These are phyloP conservation scores for Ogataea trehaloabstinens DNA, from an alignment of 805 yeast genomes.

Conservation along the genomic window DNA sequence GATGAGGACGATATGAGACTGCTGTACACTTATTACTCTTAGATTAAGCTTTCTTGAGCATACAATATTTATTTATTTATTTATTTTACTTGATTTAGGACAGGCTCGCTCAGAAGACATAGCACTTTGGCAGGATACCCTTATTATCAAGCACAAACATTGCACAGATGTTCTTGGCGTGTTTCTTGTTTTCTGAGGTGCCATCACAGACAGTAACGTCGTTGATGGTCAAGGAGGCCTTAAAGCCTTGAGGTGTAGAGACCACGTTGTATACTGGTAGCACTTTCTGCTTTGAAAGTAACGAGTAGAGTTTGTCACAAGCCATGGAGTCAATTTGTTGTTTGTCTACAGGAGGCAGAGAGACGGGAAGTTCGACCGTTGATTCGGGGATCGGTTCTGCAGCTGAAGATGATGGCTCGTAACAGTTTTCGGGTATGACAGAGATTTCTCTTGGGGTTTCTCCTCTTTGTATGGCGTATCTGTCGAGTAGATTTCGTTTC, in stretches of 20 bases:
- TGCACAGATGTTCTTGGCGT: slow-evolving; percentile 40
- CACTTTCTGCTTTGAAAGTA: slow-evolving; percentile 20
- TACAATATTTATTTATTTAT: slow-evolving; percentile 12
- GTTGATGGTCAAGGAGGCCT: slow-evolving; percentile 29
- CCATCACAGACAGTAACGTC: slow-evolving; percentile 34
- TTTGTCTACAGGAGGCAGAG: slow-evolving; percentile 10
- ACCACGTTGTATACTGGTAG: slow-evolving; percentile 34
- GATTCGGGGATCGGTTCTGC: background rate
- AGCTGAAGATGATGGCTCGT: slow-evolving; percentile 7
- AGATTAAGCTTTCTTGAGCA: slow-evolving; percentile 4
- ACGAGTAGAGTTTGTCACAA: slow-evolving; percentile 32
- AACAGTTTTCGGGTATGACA: slow-evolving; percentile 6
- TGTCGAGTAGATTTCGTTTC: slow-evolving; percentile 58
- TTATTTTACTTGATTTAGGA: slow-evolving; percentile 3
- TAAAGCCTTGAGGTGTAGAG: slow-evolving; percentile 21
- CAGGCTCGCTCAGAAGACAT: slow-evolving; percentile 9
- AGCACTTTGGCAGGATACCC: slow-evolving; percentile 16
- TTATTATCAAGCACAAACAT: slow-evolving; percentile 28
- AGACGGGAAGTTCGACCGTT: slow-evolving; percentile 2
- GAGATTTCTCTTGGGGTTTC: slow-evolving; percentile 41
- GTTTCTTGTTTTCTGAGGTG: slow-evolving; percentile 34
- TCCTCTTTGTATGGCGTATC: slow-evolving; percentile 59
- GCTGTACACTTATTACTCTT: slow-evolving; percentile 1
- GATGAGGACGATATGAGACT: slow-evolving; percentile 1
- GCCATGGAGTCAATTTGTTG: slow-evolving; percentile 20